Conservation (phyloP, 1,284 basidiomycete species). For the Tilletia setariae region DNA sequence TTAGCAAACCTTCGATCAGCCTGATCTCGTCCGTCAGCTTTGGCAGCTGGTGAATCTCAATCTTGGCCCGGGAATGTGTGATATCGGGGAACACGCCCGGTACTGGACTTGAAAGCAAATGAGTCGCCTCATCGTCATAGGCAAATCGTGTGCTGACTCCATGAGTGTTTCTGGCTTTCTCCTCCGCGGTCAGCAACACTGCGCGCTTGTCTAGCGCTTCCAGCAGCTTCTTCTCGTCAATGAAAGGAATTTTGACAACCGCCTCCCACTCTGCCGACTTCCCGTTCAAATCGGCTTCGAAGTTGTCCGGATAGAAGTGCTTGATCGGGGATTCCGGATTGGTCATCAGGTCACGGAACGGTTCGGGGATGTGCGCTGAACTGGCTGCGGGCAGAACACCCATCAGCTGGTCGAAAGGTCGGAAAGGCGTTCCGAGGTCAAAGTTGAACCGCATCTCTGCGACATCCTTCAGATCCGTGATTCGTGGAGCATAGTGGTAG, state of each 20-base stretch:
- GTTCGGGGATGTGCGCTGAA: slow-evolving; percentile 77
- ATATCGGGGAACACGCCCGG: slow-evolving; percentile 92
- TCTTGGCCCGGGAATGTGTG: slow-evolving; percentile 73
- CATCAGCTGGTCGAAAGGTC: slow-evolving; percentile 95
- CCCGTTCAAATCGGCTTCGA: slow-evolving; percentile 91
- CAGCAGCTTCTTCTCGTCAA: slow-evolving; percentile 76
- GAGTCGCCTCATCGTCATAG: slow-evolving; percentile 62
- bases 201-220: slow-evolving; percentile 65
- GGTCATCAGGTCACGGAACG: slow-evolving; percentile 89
- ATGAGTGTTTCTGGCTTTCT: slow-evolving; percentile 72
- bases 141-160: slow-evolving; percentile 77
- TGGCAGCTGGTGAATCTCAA: slow-evolving; percentile 75
- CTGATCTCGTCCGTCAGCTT: slow-evolving; percentile 71
- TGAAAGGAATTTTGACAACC: slow-evolving; percentile 97
- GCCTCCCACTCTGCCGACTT: slow-evolving; percentile 99
- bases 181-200: slow-evolving; percentile 77
- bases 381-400: slow-evolving; percentile 90
- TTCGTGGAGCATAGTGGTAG: slow-evolving; percentile 78
- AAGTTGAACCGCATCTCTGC: slow-evolving; percentile 80
- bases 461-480: slow-evolving; percentile 75
- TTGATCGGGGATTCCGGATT: slow-evolving; percentile 80
- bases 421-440: slow-evolving; percentile 82
- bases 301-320: slow-evolving; percentile 89
- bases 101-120: slow-evolving; percentile 80
- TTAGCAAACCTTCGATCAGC: slow-evolving; percentile 78